Base-by-base conservation (phyloP, 495 filamentous ascomycete genomes). In the Hypoxylon rickii region DNA sequence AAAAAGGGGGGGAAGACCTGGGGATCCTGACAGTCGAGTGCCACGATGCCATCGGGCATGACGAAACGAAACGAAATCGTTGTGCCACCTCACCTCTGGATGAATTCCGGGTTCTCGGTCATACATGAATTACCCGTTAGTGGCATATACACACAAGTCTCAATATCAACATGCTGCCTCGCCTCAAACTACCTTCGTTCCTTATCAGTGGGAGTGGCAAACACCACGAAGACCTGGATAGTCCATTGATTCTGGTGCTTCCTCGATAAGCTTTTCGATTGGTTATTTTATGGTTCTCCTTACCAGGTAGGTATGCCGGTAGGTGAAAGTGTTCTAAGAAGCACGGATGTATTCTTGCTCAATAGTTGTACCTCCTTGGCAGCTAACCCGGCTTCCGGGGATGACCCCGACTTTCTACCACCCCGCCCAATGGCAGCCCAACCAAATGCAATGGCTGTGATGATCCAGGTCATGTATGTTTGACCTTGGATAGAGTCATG, bases 11-110 rank as follows among this genome's bases (percentile, higher is more conserved):
- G 26, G 39, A 16, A 40, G 44, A 50, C 45, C 50, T 49, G 32
- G 34, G 51, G 49, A 46, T 53, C 42, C 24, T 29, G 39, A 33
- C 38, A 44, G 31, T 63, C 53, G 44, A 63, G 59, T 63, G 52
- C 40, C 53, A 63, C 59, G 53, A 54, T 52, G 24, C 59, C 59
- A 58, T 63, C 59, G 59, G 59, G 59, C 59, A 63, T 63, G 59
- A 63, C 59, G 53, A 63, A 57, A 63, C 59, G 49, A 58, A 63
- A 63, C 44, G 49, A 63, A 63, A 63, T 63, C 59, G 53, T 13
- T 63, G 59, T 63, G 40, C 59, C 38, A 63, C 59, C 53, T 58
- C 29, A 58, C 44, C 11, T 58, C 37, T 46, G 17, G 53, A 43
- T 40, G 59, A 58, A 33, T 53, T 42, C 59, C 59, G 59, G 48